A percentile compares a stretch with the other conserved stretches of the same genome.
Evolutionary conservation across 306 rosid genomes (phyloP).

Genomic region (Malus fusca): DNA sequence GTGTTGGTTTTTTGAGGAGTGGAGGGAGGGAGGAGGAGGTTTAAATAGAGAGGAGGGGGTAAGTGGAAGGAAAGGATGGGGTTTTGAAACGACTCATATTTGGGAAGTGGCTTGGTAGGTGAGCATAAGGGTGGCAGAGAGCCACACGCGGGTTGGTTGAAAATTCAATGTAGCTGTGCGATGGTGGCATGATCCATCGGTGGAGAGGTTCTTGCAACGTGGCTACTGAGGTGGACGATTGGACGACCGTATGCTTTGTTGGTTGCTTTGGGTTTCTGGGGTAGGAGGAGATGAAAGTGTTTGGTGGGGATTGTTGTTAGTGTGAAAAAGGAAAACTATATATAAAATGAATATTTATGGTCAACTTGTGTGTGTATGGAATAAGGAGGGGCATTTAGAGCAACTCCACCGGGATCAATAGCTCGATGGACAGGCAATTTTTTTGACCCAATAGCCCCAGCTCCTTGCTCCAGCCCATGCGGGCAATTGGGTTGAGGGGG

Average conservation of each 20-base stretch:
- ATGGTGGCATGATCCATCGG: slow-evolving; percentile 16
- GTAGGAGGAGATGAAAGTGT: background rate
- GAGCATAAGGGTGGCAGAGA: slow-evolving; percentile 39
- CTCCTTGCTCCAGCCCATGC: too few relatives aligned
- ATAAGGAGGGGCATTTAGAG: too few relatives aligned
- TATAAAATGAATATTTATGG: background rate
- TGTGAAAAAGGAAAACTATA: background rate
- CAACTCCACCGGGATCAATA: too few relatives aligned
- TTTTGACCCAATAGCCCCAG: too few relatives aligned
- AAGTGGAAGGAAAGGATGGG: background rate
- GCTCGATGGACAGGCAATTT: too few relatives aligned
- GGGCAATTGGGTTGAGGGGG: too few relatives aligned
- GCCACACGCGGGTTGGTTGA: slow-evolving; percentile 51
- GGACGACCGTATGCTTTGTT: background rate
- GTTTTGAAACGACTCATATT: background rate
- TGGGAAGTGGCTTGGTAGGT: slow-evolving; percentile 43
- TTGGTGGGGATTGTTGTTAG: slow-evolving; percentile 6
- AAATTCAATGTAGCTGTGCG: slow-evolving; percentile 15
- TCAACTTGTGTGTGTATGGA: too few relatives aligned
- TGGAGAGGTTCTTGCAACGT: slow-evolving; percentile 10
- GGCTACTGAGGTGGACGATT: background rate
- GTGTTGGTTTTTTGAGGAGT: slow-evolving; percentile 15
- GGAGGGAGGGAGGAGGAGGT: slow-evolving; percentile 1
- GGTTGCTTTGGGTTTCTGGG: background rate
- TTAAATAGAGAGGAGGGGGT: slow-evolving; percentile 24